Evolutionary conservation across 345 rosid species (phyloP), one percentile per base, ranked within the genome.

Genomic region (Eucalyptus caleyi): DNA sequence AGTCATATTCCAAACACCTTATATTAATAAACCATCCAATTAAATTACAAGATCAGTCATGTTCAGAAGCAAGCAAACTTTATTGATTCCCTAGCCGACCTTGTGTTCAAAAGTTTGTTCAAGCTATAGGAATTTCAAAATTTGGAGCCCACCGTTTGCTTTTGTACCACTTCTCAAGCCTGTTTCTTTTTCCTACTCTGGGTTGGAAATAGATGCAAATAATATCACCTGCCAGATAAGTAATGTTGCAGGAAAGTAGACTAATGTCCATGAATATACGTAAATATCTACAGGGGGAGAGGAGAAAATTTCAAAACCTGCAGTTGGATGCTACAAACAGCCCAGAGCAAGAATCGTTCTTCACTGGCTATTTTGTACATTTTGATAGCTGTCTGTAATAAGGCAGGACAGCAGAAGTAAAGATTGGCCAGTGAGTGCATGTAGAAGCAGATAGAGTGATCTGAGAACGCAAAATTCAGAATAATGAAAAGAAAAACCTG

Each of bases 261-360:
- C 85, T 77, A 77, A 77, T 77, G 30, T 40, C 16, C 47, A 40
- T 40, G 16, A 12, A 77, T 77, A 77, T 40, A 77, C 42, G 85
- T 40, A 72, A 77, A 11, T 77, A 77, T 77, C 47, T 40, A 40
- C 30, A 77, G 19, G 50, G n/a, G 85, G 40, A 23, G 42, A 14
- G 59, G 42, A 14, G 85, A 50, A 89, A 69, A 89, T 40, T 44
- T 11, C 42, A 60, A 24, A 93, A 98, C 99, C 96, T 98, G 99
- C 90, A 98, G 95, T 53, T 98, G 99, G 93, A 97, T 96, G 96
- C 99, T 98, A 93, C 99, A 97, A 91, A 98, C 98, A 85, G 99
- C 98, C 99, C 99, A 97, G 50, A 98, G 99, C 94, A 97, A 92
- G 90, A 95, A 97, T 92, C 98, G 94, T 91, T 97, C 99, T 94